A percentile compares a stretch with the other conserved stretches of the same genome.
Evolutionary conservation across 495 filamentous ascomycete genomes (phyloP).

Genomic region (Neurospora tetrasperma): DNA sequence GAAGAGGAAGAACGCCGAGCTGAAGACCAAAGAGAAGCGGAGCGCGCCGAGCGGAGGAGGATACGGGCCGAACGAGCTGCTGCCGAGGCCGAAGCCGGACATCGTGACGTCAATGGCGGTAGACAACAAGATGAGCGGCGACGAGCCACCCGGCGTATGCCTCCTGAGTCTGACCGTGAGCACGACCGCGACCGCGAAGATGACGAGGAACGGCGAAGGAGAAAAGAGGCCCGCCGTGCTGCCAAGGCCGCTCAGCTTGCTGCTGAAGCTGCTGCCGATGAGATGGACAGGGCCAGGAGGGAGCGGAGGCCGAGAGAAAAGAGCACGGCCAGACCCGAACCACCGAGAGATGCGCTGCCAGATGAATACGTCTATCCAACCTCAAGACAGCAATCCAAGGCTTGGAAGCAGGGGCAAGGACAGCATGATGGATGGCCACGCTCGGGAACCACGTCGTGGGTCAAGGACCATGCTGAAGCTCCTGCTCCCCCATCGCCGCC

Average conservation of each 20-base stretch:
- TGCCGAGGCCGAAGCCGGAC: conserved; percentile 35
- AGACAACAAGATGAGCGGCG: conserved; percentile 14
- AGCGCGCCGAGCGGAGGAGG: conserved; percentile 33
- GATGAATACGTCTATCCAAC: conserved; percentile 36
- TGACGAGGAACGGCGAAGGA: conserved; percentile 41
- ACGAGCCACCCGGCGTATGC: conserved; percentile 11
- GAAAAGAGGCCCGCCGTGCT: conserved; percentile 37
- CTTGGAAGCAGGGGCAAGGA: conserved; percentile 26
- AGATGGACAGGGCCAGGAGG: neutral
- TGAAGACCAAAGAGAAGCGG: conserved; percentile 32
- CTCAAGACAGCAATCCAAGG: conserved; percentile 17
- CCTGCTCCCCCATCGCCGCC: conserved; percentile 34
- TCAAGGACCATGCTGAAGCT: conserved; percentile 49
- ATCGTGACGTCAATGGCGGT: conserved; percentile 25
- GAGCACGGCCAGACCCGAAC: conserved; percentile 16
- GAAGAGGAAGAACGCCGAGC: conserved; percentile 33
- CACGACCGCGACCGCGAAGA: conserved; percentile 13
- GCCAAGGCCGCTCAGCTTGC: conserved; percentile 15
- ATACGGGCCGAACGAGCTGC: conserved; percentile 32
- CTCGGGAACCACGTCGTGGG: conserved; percentile 48
- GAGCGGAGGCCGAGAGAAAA: conserved; percentile 9
- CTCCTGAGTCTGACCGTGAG: conserved; percentile 6
- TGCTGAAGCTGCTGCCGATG: neutral
- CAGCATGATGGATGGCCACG: conserved; percentile 39
- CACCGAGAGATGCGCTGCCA: conserved; percentile 22